A percentile compares a stretch with the other conserved stretches of the same genome.
phyloP scores from a whole-genome alignment of 139 green algal species.

The Tetradesmus lagerheimii region DNA sequence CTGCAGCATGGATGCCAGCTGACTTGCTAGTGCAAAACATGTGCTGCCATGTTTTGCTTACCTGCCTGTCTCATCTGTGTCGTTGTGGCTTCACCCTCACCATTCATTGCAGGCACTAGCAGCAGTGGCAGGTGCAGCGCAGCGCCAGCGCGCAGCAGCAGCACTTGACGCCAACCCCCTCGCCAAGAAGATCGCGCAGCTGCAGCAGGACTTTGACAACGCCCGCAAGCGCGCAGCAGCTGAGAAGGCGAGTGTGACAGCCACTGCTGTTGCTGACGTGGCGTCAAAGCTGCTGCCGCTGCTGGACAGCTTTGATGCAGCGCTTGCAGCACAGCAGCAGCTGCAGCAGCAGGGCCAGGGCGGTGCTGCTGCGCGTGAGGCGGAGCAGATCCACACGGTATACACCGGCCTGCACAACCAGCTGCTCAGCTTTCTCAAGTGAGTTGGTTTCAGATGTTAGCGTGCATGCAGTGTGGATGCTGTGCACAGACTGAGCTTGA shows the following conservation, averaged over 20 bases:
- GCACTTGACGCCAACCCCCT: background rate
- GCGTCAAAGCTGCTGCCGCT: constrained; percentile 83
- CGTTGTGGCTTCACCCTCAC: too few relatives aligned
- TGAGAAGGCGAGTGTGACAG: constrained; percentile 5
- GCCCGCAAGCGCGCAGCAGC: constrained; percentile 13
- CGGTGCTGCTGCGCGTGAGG: background rate
- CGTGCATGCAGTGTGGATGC: too few relatives aligned
- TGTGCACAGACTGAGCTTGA: too few relatives aligned
- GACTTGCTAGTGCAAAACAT: too few relatives aligned
- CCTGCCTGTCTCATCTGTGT: too few relatives aligned
- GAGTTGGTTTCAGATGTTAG: background rate
- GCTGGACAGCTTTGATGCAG: constrained; percentile 92
- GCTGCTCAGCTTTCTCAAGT: constrained; percentile 40
- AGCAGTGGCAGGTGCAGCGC: constrained; percentile 20
- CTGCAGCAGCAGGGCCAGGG: background rate
- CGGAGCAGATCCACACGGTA: background rate
- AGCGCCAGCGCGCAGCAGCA: constrained; percentile 6
- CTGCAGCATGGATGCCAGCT: too few relatives aligned
- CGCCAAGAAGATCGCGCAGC: constrained; percentile 2
- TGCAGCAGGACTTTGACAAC: constrained; percentile 35
- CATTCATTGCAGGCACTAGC: background rate
- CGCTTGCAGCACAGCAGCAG: constrained; percentile 22
- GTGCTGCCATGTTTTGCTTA: too few relatives aligned
- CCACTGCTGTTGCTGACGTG: constrained; percentile 51
- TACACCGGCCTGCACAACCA: constrained; percentile 28